Percentiles rank a stretch among this genome's conserved stretches.
phyloP scores from a whole-genome alignment of 2,329 filamentous ascomycete genomes.

The Acephala macrosclerotiorum region DNA sequence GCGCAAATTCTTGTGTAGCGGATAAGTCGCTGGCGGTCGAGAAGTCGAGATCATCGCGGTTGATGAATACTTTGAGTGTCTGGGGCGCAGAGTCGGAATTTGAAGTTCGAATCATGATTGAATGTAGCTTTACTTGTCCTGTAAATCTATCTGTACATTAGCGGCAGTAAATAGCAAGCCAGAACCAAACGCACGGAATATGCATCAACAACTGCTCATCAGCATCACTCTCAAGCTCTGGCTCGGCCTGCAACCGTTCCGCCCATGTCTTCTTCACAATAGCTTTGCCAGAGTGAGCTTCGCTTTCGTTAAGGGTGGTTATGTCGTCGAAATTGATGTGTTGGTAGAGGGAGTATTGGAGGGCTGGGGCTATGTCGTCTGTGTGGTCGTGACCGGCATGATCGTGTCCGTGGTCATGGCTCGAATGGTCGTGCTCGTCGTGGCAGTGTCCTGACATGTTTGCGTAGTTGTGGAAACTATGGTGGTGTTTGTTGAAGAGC shows the following conservation, averaged over 20 bases:
- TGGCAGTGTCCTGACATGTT: constrained; percentile 55
- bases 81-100: constrained; percentile 74
- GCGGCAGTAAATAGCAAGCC: constrained; percentile 9
- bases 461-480: neutral
- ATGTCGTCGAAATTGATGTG: constrained; percentile 91
- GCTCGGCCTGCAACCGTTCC: constrained; percentile 73
- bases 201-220: constrained; percentile 96
- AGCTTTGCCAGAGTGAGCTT: constrained; percentile 70
- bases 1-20: constrained; percentile 78
- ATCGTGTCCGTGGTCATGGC: constrained; percentile 59
- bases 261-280: constrained; percentile 92
- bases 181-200: constrained; percentile 71
- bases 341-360: constrained; percentile 90
- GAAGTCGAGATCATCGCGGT: constrained; percentile 89
- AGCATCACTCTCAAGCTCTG: constrained; percentile 83
- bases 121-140: constrained; percentile 91
- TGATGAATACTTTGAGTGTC: constrained; percentile 87
- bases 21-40: constrained; percentile 70
- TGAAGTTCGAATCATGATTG: constrained; percentile 84
- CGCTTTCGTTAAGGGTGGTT: constrained; percentile 82
- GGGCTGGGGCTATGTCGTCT: constrained; percentile 89
- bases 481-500: neutral
- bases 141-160: constrained; percentile 71
- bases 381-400: constrained; percentile 90
- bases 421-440: constrained; percentile 48